Base-by-base conservation (phyloP, 2,329 filamentous ascomycete species). In the Scytalidium sp. region DNA sequence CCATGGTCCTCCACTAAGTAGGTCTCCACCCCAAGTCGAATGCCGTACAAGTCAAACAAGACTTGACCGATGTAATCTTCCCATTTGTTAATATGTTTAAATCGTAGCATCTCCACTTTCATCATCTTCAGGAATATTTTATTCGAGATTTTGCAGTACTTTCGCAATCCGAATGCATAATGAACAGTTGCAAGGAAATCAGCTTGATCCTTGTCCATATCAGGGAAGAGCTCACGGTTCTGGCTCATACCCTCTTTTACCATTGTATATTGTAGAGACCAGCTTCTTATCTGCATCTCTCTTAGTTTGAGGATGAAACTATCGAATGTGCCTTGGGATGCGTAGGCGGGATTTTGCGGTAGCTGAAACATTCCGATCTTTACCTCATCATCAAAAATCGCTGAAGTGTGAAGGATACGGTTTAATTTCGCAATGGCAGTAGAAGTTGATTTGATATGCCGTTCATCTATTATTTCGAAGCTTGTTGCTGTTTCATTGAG, bases 91-190 rank as follows among this genome's bases (percentile, higher is more conserved):
- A 92, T 80, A 45, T 87, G 81, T 55, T 84, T 82, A 59, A 93
- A 78, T 44, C 84, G 83, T 21, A 96, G 75, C 42, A 97, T 76
- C 64, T 99, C 94, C 5, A 88, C 79, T 50, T 92, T 93, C 73
- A 94, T 87, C 67, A 97, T 81, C 64, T 91, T 92, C 21, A 97
- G 76, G 69, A 99, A 94, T 17, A 90, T 82, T 64, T 94, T 93
- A 64, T 91, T 90, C 0, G 90, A 89, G 3, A 81, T 78, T 62
- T 90, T 93, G 76, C 92, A 97, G 66, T 87, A 88, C 54, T 87
- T 87, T 52, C 94, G 87, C 46, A 92, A 75, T 2, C 94, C 94
- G 29, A 97, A 73, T 3, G 88, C 87, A 62, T 90, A 84, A 64
- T 99, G 94, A 5, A 96, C 80, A 10, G 87, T 83, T 6, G 89